phyloP scores from a whole-genome alignment of 352 stramenopile genomes.

The Phytophthora hibernalis region DNA sequence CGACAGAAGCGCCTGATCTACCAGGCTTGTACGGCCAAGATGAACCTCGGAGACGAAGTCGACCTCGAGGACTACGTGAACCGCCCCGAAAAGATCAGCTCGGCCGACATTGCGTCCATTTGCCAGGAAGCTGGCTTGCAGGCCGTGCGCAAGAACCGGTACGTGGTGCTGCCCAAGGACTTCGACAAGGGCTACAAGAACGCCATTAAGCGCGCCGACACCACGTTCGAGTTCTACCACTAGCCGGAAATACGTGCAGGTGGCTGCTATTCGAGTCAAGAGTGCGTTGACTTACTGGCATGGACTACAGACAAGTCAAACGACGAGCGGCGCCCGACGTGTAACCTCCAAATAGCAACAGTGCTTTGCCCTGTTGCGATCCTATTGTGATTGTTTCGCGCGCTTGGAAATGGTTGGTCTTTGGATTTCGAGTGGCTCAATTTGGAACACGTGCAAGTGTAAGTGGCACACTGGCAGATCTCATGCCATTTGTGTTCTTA shows the following conservation, averaged over 20 bases:
- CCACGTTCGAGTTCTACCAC: conserved; percentile 99
- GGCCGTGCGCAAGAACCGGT: conserved; percentile 99
- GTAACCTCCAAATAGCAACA: conserved; percentile 10
- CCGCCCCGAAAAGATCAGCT: conserved; percentile 99
- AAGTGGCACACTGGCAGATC: too few relatives aligned
- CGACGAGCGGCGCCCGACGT: conserved; percentile 1
- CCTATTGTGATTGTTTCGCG: conserved; percentile 7
- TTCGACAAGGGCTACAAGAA: conserved; percentile 99
- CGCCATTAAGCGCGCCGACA: conserved; percentile 98
- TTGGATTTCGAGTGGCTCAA: not conserved
- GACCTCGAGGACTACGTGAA: conserved; percentile 99
- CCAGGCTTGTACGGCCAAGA: conserved; percentile 98
- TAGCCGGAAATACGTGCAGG: conserved; percentile 40
- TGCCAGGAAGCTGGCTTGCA: conserved; percentile 99
- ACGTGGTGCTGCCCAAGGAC: conserved; percentile 99
- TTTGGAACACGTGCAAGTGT: not conserved
- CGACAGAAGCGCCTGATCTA: conserved; percentile 99
- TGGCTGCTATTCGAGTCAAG: not conserved
- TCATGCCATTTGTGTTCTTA: conserved; percentile 10
- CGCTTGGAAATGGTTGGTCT: not conserved
- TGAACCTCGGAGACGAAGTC: conserved; percentile 99
- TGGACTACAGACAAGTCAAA: not conserved
- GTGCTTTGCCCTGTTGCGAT: conserved; percentile 14
- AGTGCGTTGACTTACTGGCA: not conserved
- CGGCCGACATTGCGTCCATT: conserved; percentile 98